A percentile compares a stretch with the other conserved stretches of the same genome.
These are phyloP conservation scores for Apiotrichum laibachii DNA, from an alignment of 1,284 basidiomycete genomes.

Conservation along the genomic window DNA sequence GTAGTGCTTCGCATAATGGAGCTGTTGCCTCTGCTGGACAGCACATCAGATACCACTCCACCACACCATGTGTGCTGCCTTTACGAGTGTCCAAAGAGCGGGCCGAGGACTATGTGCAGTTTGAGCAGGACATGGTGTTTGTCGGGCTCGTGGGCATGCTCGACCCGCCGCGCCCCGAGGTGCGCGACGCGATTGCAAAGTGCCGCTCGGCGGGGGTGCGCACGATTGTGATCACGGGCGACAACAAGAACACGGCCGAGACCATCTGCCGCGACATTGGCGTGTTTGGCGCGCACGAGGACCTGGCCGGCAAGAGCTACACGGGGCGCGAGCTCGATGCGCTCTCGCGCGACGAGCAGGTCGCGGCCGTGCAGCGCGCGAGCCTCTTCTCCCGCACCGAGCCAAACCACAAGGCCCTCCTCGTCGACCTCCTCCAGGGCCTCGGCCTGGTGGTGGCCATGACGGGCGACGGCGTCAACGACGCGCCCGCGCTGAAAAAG, in stretches of 20 bases:
- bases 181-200: slow-evolving; percentile 77
- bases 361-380: slow-evolving; percentile 78
- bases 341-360: slow-evolving; percentile 73
- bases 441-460: slow-evolving; percentile 93
- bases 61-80: too few relatives aligned
- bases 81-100: too few relatives aligned
- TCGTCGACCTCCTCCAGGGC: slow-evolving; percentile 92
- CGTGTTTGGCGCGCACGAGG: slow-evolving; percentile 80
- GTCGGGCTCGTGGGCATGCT: slow-evolving; percentile 96
- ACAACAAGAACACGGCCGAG: slow-evolving; percentile 97
- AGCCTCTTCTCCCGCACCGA: slow-evolving; percentile 91
- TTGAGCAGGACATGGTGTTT: slow-evolving; percentile 88
- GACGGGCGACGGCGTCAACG: slow-evolving; percentile 95
- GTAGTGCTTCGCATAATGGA: too few relatives aligned
- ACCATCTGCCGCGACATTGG: slow-evolving; percentile 96
- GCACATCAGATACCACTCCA: too few relatives aligned
- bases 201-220: slow-evolving; percentile 91
- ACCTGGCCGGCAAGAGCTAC: slow-evolving; percentile 85
- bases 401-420: slow-evolving; percentile 89
- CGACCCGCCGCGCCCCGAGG: slow-evolving; percentile 95
- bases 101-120: slow-evolving; percentile 75
- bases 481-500: slow-evolving; percentile 93
- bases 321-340: slow-evolving; percentile 90
- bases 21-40: too few relatives aligned
- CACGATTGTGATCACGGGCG: slow-evolving; percentile 96